phyloP scores from a whole-genome alignment of 805 yeast species.

The Saturnispora halmiae region DNA sequence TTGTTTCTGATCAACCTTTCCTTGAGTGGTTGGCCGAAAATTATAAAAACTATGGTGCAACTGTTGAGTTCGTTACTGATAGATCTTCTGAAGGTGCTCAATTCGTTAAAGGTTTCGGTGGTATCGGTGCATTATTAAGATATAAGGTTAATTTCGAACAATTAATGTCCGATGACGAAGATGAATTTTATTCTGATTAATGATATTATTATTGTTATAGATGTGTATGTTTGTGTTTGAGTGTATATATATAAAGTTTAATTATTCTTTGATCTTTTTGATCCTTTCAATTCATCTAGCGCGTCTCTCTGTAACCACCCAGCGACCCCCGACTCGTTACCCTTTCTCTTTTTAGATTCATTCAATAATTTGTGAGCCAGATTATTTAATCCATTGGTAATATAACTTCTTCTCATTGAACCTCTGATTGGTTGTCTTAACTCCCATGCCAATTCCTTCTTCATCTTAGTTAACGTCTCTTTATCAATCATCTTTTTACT shows the following conservation, averaged over 20 bases:
- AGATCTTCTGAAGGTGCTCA: slow-evolving; percentile 98
- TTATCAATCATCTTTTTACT: slow-evolving; percentile 44
- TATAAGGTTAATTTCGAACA: slow-evolving; percentile 97
- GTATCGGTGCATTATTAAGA: slow-evolving; percentile 93
- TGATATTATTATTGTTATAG: slow-evolving; percentile 9
- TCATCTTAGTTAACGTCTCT: slow-evolving; percentile 37
- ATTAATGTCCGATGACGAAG: slow-evolving; percentile 80
- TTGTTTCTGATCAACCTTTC: slow-evolving; percentile 72
- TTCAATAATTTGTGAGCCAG: slow-evolving; percentile 68
- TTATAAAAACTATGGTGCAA: slow-evolving; percentile 90
- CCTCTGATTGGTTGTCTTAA: slow-evolving; percentile 49
- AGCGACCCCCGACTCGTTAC: slow-evolving; percentile 57
- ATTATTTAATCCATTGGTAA: slow-evolving; percentile 71
- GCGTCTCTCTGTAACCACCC: slow-evolving; percentile 68
- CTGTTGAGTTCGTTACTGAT: slow-evolving; percentile 92
- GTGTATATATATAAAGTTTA: not conserved
- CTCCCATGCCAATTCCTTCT: slow-evolving; percentile 44
- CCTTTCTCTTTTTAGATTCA: slow-evolving; percentile 27
- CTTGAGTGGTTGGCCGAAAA: slow-evolving; percentile 98
- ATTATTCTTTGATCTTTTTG: slow-evolving; percentile 1
- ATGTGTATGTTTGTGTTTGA: slow-evolving; percentile 2
- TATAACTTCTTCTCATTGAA: slow-evolving; percentile 57
- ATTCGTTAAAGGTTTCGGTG: slow-evolving; percentile 97
- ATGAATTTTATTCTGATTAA: slow-evolving; percentile 51
- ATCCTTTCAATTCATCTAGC: slow-evolving; percentile 43